Evolutionary conservation across 345 rosid genomes (phyloP).

Genomic region (Combretum micranthum): DNA sequence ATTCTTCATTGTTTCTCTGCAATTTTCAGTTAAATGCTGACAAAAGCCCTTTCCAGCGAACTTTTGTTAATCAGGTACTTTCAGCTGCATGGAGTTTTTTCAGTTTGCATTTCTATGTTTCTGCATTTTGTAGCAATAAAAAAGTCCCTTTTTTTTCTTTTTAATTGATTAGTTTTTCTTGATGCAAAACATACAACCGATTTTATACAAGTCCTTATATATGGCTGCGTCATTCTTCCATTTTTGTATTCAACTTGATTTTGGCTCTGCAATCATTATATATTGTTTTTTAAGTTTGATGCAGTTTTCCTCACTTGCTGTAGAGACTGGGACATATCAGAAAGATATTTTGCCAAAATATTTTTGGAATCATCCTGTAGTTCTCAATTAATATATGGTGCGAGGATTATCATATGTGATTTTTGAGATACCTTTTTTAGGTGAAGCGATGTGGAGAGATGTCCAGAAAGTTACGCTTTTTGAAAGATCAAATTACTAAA

Average conservation of each 20-base stretch:
- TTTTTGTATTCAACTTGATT: too few relatives aligned
- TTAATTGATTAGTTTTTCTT: too few relatives aligned
- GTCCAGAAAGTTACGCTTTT: slow-evolving; percentile 85
- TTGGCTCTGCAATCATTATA: too few relatives aligned
- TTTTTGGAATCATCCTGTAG: neutral
- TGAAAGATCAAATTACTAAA: slow-evolving; percentile 85
- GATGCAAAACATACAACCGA: too few relatives aligned
- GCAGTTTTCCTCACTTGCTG: too few relatives aligned
- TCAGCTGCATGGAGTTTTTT: neutral
- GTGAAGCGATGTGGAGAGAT: slow-evolving; percentile 94
- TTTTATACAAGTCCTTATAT: too few relatives aligned
- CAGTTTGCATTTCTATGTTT: neutral
- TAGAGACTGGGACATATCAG: too few relatives aligned
- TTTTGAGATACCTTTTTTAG: slow-evolving; percentile 31
- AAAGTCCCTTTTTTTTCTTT: too few relatives aligned
- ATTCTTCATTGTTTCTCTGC: slow-evolving; percentile 5
- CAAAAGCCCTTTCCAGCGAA: slow-evolving; percentile 91
- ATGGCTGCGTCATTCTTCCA: too few relatives aligned
- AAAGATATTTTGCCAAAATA: too few relatives aligned
- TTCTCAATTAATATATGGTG: neutral
- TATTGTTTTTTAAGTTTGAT: too few relatives aligned
- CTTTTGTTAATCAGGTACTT: slow-evolving; percentile 90
- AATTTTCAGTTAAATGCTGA: slow-evolving; percentile 70
- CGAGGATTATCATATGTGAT: slow-evolving; percentile 13
- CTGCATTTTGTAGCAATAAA: neutral